A percentile compares a stretch with the other conserved stretches of the same genome.
phyloP scores from a whole-genome alignment of 345 rosid species.

The Corchorus capsularis region DNA sequence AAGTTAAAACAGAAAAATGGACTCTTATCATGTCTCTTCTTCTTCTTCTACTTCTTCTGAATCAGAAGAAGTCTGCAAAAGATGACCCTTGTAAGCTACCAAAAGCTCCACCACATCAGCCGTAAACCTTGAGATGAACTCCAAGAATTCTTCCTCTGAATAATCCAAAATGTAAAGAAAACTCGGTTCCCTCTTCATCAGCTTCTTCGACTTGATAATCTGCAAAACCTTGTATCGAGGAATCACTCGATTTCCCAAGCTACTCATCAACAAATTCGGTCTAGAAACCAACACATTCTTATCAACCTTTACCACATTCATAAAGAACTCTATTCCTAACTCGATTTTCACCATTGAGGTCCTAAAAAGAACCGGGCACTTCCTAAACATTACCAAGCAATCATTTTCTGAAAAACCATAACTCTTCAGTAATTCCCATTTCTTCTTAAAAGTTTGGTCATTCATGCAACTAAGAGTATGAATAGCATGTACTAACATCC shows the following conservation, averaged over 20 bases:
- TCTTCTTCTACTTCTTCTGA: too few relatives aligned
- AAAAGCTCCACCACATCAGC: constrained; percentile 36
- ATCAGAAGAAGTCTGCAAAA: neutral
- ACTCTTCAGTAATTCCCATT: constrained; percentile 28
- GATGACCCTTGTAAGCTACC: constrained; percentile 33
- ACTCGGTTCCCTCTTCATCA: constrained; percentile 32
- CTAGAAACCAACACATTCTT: constrained; percentile 25
- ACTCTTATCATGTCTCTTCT: neutral
- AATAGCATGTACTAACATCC: constrained; percentile 43
- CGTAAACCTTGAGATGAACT: constrained; percentile 33
- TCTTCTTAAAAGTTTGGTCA: constrained; percentile 27
- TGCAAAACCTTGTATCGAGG: constrained; percentile 41
- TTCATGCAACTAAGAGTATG: constrained; percentile 34
- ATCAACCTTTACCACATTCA: constrained; percentile 24
- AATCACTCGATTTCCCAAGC: constrained; percentile 38
- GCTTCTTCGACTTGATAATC: constrained; percentile 30
- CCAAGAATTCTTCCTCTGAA: constrained; percentile 29
- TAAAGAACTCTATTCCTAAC: constrained; percentile 35
- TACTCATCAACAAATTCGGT: constrained; percentile 29
- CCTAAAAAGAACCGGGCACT: constrained; percentile 30
- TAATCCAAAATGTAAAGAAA: constrained; percentile 2
- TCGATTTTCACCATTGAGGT: constrained; percentile 35
- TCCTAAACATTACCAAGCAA: constrained; percentile 31
- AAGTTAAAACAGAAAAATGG: neutral
- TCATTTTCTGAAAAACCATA: constrained; percentile 39